Evolutionary conservation across 2,329 filamentous ascomycete species (phyloP).

Genomic region (Aspergillus sp.): DNA sequence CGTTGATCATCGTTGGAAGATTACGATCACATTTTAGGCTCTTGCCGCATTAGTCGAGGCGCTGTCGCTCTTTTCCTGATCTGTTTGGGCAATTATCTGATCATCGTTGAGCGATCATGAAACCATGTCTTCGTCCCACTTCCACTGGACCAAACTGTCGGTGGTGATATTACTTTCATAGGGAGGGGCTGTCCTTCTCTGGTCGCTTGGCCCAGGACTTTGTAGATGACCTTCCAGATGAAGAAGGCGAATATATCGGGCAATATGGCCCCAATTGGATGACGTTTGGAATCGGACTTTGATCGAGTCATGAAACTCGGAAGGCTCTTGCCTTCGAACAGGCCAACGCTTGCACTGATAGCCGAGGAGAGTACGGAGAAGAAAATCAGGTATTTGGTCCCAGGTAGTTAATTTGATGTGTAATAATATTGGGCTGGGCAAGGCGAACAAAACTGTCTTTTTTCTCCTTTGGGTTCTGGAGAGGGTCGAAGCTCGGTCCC

Average conservation of each 20-base stretch:
- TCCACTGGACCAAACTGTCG: background rate
- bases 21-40: constrained; percentile 31
- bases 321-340: background rate
- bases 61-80: constrained; percentile 25
- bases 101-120: constrained; percentile 28
- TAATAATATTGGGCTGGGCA: too few species aligned
- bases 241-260: background rate
- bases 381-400: background rate
- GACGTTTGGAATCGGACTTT: background rate
- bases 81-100: constrained; percentile 25
- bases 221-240: background rate
- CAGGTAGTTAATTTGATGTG: too few species aligned
- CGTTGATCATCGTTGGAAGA: constrained; percentile 10
- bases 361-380: background rate
- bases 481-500: background rate
- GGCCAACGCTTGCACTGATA: too few species aligned
- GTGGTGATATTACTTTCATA: background rate
- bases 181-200: background rate
- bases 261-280: background rate
- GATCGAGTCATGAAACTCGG: background rate
- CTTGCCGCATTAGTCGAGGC: constrained; percentile 27
- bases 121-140: constrained; percentile 15
- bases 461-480: background rate
- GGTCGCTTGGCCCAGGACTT: background rate
- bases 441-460: too few species aligned